phyloP scores from a whole-genome alignment of 495 filamentous ascomycete genomes.

The Penicillium chermesinum region DNA sequence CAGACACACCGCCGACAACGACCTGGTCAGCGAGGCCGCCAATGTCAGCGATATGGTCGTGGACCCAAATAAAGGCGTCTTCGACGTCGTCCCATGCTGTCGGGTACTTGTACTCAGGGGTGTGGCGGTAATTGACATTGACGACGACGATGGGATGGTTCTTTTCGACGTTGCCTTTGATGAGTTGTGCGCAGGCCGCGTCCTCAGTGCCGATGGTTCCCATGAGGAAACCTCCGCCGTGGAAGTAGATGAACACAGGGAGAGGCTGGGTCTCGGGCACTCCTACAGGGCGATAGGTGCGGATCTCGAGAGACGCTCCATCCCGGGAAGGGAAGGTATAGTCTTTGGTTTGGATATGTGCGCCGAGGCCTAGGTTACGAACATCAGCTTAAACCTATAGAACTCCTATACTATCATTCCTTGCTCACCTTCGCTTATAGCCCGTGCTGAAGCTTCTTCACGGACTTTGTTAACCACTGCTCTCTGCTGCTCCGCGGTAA shows the following conservation, averaged over 20 bases:
- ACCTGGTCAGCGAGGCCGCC: constrained; percentile 33
- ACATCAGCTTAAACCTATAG: too few species aligned
- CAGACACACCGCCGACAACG: constrained; percentile 44
- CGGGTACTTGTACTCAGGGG: constrained; percentile 39
- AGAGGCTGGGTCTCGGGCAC: constrained; percentile 21
- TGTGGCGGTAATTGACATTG: constrained; percentile 46
- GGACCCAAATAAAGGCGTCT: constrained; percentile 45
- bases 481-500: constrained; percentile 23
- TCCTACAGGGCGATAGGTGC: constrained; percentile 37
- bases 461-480: constrained; percentile 25
- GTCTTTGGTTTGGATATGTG: constrained; percentile 25
- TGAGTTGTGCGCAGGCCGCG: constrained; percentile 37
- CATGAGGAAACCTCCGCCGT: constrained; percentile 49
- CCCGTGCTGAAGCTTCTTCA: constrained; percentile 28
- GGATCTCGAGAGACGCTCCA: constrained; percentile 33
- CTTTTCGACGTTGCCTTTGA: constrained; percentile 19
- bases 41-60: constrained; percentile 27
- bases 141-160: constrained; percentile 31
- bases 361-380: constrained; percentile 19
- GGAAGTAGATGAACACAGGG: constrained; percentile 45
- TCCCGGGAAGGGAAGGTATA: constrained; percentile 38
- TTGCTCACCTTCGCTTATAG: constrained; percentile 23
- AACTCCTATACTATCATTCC: too few species aligned
- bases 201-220: constrained; percentile 44
- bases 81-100: constrained; percentile 43